Conservation (phyloP, 768 basidiomycete species). For the Tylopilus vinaceipallidus region DNA sequence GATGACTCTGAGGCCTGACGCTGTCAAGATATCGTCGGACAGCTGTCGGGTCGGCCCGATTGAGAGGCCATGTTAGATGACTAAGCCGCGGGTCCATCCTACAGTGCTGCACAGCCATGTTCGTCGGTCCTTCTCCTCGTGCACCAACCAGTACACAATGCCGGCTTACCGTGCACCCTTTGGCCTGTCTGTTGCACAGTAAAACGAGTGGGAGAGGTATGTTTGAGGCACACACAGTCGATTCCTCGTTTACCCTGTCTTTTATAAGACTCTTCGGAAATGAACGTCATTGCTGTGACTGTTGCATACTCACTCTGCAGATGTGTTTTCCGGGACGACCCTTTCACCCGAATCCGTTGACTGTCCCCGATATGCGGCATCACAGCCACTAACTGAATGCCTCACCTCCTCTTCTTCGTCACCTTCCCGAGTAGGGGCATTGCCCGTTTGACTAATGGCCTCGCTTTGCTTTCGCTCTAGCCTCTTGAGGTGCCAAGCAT, state of each 20-base stretch:
- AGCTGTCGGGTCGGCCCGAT: slow-evolving; percentile 36
- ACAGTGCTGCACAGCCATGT: slow-evolving; percentile 22
- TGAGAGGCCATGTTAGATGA: slow-evolving; percentile 24
- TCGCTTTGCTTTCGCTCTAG: slow-evolving; percentile 16
- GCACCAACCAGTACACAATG: slow-evolving; percentile 14
- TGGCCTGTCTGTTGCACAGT: slow-evolving; percentile 5
- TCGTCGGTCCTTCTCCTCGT: slow-evolving; percentile 22
- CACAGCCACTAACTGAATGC: slow-evolving; percentile 28
- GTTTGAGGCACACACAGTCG: slow-evolving; percentile 18
- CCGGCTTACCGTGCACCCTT: slow-evolving; percentile 17
- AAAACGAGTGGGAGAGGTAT: slow-evolving; percentile 18
- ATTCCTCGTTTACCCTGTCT: slow-evolving; percentile 16
- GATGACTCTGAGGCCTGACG: slow-evolving; percentile 20
- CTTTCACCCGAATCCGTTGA: slow-evolving; percentile 33
- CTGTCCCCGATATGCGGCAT: slow-evolving; percentile 22
- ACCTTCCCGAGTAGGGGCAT: slow-evolving; percentile 25
- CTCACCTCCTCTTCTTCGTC: slow-evolving; percentile 17
- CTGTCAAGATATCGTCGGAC: slow-evolving; percentile 35
- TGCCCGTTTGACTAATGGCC: slow-evolving; percentile 33
- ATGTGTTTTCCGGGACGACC: slow-evolving; percentile 29
- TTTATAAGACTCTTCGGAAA: slow-evolving; percentile 35
- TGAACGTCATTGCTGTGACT: slow-evolving; percentile 35
- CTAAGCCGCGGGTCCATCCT: slow-evolving; percentile 35
- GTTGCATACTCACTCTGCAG: slow-evolving; percentile 17
- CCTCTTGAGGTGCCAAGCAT: slow-evolving; percentile 22